Base-by-base conservation (phyloP, 257 asterid genomes). In the Ilex aquifolium region DNA sequence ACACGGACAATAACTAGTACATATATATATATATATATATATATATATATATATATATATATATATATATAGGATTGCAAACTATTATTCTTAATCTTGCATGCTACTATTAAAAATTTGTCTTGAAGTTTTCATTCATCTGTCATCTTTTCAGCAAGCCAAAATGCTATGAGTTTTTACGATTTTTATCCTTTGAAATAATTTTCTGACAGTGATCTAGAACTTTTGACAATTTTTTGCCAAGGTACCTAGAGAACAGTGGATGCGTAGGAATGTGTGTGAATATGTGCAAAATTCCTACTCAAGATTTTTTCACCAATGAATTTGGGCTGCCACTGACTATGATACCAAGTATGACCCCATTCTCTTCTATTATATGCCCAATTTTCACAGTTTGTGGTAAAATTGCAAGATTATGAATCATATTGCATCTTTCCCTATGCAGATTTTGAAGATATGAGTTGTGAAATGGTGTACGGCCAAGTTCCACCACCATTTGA, bases 301-400 rank as follows among this genome's bases (percentile, higher is more conserved):
- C 99, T 2, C 99, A 92, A 73, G 96, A 89, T 66, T 92, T 92
- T 61, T 92, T 92, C 85, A 92, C 99, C 74, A 87, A 87, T 17
- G 97, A 92, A 66, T 92, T 87, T 72, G 97, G 99, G 62, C 99
- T 92, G 50, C 97, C 99, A 14, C 76, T 92, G 60, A 92, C 99
- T 50, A 89, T 92, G 97, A 92, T 65, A 16, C 97, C 97, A 60
- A 92, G 99, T 87, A 82, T 13, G 81, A 61, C 56, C 29, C 16
- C 54, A 9, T 57, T 77, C 16, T 30, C 44, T 27, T 32, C 9
- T 55, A 29, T 13, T 64, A 55, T 14, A 61, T 44, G 29, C 21
- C 54, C 44, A 32, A 31, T 10, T 16, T 15, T 15, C 16, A 8
- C 13, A 7, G 7, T 4, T 11, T 21, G 27, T 42, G 10, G 11